Base-by-base conservation (phyloP, 108 stramenopile species). In the Pseudonitzschia multiseries region DNA sequence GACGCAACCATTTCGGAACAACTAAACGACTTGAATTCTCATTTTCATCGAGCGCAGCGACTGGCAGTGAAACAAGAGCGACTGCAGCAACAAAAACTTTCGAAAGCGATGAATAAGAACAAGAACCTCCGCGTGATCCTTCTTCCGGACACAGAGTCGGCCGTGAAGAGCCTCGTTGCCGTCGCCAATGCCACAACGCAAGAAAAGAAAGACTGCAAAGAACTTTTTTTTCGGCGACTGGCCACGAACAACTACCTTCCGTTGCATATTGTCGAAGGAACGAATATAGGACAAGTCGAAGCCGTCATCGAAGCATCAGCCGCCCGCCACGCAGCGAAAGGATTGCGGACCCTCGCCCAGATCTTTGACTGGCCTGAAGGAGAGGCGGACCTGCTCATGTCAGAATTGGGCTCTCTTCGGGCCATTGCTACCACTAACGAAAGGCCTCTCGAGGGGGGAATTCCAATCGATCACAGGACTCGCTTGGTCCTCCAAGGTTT, bases 401-500 rank as follows among this genome's bases (percentile, higher is more conserved):
- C 66, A 0, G 32, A 59, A 44, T 12, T 70, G 44, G 69, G 69
- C 4, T 40, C 42, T 63, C 33, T 76, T 12, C 42, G 57, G 36
- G 43, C n/a, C 4, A 76, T 76, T 70, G 63, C 64, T 0, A 50
- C 62, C 8, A 69, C 75, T 3, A 20, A 48, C 0, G 53, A 36
- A 27, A 27, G 21, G 20, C 2, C 28, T 0, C 44, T 68, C 12
- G 42, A 61, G 22, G 27, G 32, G 27, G 31, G 1, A 18, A 51
- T 76, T 27, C 75, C 75, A 24, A 48, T 76, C 41, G 68, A 70
- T 31, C 68, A 36, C 4, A 21, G 59, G 18, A 76, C 75, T 14
- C 46, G 57, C 29, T 56, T 36, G 57, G 32, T 53, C 15, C 18
- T 73, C 8, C 28, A 44, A 12, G 18, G 42, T 60, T 65, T 77